Evolutionary conservation across 1,139 yeast genomes (phyloP).

Genomic region (Candida mesenterica): DNA sequence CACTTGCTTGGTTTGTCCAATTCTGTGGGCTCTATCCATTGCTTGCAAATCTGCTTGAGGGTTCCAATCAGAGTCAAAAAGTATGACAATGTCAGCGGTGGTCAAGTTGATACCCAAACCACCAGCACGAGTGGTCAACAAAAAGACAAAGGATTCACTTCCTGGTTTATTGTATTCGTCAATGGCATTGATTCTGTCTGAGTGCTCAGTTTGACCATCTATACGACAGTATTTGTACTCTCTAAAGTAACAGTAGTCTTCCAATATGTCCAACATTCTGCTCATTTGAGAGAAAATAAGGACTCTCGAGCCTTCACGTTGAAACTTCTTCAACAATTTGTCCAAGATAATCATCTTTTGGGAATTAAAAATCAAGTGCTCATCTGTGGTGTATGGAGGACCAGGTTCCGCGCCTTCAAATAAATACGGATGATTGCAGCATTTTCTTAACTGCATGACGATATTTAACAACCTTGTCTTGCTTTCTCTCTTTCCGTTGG

Average conservation of each 20-base stretch:
- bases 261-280: conserved; percentile 73
- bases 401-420: conserved; percentile 90
- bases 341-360: conserved; percentile 74
- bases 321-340: conserved; percentile 59
- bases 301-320: conserved; percentile 70
- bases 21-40: conserved; percentile 87
- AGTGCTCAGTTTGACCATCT: conserved; percentile 80
- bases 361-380: conserved; percentile 70
- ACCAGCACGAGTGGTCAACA: conserved; percentile 81
- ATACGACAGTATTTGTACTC: conserved; percentile 70
- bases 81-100: conserved; percentile 69
- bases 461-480: conserved; percentile 73
- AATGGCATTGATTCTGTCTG: conserved; percentile 70
- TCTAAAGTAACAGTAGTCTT: conserved; percentile 72
- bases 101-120: conserved; percentile 84
- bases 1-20: conserved; percentile 82
- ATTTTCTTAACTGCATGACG: conserved; percentile 80
- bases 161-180: conserved; percentile 75
- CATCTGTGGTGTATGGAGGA: conserved; percentile 82
- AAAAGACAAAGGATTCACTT: conserved; percentile 65
- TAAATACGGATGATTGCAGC: conserved; percentile 80
- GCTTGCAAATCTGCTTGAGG: conserved; percentile 88
- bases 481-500: conserved; percentile 70
- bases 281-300: conserved; percentile 82
- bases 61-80: conserved; percentile 83